Conservation (phyloP, 305 asterid genomes). For the Fraxinus albicans region DNA sequence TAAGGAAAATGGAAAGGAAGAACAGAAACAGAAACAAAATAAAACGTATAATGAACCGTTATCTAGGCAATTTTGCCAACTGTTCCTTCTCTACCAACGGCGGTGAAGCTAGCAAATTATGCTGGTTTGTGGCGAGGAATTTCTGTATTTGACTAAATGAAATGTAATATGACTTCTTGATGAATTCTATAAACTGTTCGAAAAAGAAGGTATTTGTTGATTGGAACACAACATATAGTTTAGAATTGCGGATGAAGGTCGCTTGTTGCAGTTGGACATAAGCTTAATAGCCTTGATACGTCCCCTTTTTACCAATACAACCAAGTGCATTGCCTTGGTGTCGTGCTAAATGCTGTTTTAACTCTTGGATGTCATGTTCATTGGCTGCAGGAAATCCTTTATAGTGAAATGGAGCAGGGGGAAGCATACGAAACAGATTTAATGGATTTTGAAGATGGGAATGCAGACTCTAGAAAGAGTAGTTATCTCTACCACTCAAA, state of each 20-base stretch:
- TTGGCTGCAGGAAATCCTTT: slow-evolving; percentile 58
- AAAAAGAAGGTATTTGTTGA: background rate
- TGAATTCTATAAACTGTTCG: background rate
- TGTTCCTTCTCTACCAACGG: background rate
- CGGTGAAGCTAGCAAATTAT: background rate
- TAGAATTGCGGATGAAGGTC: background rate
- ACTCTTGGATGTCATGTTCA: background rate
- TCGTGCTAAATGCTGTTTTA: background rate
- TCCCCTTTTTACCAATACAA: background rate
- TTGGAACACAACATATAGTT: background rate
- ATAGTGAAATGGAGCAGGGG: slow-evolving; percentile 64
- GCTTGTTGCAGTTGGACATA: background rate
- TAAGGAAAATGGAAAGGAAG: background rate
- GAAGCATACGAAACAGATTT: slow-evolving; percentile 63
- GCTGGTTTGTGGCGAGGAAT: background rate
- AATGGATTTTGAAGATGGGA: slow-evolving; percentile 56
- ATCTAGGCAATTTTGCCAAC: background rate
- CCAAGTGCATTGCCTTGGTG: background rate
- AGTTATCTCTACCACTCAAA: too few species aligned
- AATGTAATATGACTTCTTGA: background rate
- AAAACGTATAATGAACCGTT: background rate
- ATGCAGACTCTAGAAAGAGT: slow-evolving; percentile 51
- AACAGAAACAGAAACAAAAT: background rate
- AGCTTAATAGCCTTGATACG: background rate
- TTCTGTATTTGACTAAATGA: background rate